These are phyloP conservation scores for Truncatella angustata DNA, from an alignment of 2,329 filamentous ascomycete genomes.

Conservation along the genomic window DNA sequence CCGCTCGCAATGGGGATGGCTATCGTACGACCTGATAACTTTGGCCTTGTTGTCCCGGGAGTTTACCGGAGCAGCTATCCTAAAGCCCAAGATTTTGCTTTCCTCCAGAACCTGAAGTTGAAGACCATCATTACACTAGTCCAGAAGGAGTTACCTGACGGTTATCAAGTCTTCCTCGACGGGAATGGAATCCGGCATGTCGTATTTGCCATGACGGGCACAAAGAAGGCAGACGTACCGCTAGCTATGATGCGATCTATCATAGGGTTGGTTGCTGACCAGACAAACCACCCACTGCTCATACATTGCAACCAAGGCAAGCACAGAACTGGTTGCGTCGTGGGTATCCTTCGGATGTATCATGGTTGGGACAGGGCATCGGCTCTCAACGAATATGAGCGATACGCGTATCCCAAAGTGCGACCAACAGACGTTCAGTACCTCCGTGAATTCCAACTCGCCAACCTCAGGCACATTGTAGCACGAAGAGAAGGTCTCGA, in stretches of 20 bases:
- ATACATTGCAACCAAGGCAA: constrained; percentile 94
- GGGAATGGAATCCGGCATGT: constrained; percentile 68
- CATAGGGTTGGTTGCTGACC: constrained; percentile 68
- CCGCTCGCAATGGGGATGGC: constrained; percentile 9
- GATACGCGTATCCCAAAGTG: constrained; percentile 60
- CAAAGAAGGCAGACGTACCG: constrained; percentile 76
- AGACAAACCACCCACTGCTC: constrained; percentile 73
- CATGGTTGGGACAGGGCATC: constrained; percentile 62
- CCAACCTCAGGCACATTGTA: constrained; percentile 36
- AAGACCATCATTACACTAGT: constrained; percentile 77
- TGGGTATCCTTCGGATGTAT: constrained; percentile 73
- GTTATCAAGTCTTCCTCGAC: constrained; percentile 61
- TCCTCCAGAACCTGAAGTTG: constrained; percentile 65
- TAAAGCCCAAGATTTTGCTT: constrained; percentile 65
- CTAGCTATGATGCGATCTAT: constrained; percentile 67
- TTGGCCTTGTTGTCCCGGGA: constrained; percentile 69
- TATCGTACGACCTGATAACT: constrained; percentile 59
- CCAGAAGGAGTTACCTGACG: constrained; percentile 55
- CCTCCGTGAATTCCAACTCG: constrained; percentile 48
- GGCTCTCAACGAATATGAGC: constrained; percentile 71
- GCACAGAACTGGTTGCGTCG: constrained; percentile 89
- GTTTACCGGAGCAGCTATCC: constrained; percentile 86
- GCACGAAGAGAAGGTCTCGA: constrained; percentile 16
- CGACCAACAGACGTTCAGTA: constrained; percentile 61
- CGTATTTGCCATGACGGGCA: constrained; percentile 79